Base-by-base conservation (phyloP, 129 eudicot species). In the Escallonia rubra region DNA sequence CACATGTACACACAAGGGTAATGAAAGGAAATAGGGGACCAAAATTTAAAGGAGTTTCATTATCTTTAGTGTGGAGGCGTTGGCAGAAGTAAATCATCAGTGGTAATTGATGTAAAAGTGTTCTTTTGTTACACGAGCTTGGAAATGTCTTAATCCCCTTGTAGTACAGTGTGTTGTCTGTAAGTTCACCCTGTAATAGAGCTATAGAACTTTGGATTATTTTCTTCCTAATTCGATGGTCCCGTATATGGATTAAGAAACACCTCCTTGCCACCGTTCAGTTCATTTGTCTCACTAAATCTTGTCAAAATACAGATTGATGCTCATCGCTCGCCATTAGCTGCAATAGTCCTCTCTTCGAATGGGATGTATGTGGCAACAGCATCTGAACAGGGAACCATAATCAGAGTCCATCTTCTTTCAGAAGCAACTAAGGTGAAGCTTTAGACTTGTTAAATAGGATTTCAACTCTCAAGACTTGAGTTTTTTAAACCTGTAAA, bases 381-480 rank as follows among this genome's bases (percentile, higher is more conserved):
- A 54, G 96, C 98, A 64, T 92, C 98, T 11, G 98, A 89, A 70
- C 98, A 89, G 62, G 98, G 98, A 76, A 92, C 98, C 65, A 81
- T 88, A 47, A 82, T 92, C 76, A 83, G 98, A 84, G 95, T 92
- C 80, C 95, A 92, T 80, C 85, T 78, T 56, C 68, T 92, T 73
- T 78, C 95, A 56, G 96, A 92, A 16, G 95, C 90, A 63, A 78
- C 95, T 64, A 89, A 92, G 98, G 98, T 92, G 76, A 79, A 64
- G 52, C 66, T 13, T 5, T 47, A 61, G 16, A 70, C 41, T 41
- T 57, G 58, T 53, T 63, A 13, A 9, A 23, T 72, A 11, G 52
- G 46, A 54, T 39, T 15, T 41, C 23, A 10, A 53, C 15, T 38
- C 34, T 23, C 34, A 45, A 6, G 8, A 65, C 65, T 40, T 40